Evolutionary conservation across 2,329 filamentous ascomycete genomes (phyloP).

Genomic region (Fusarium sp.): DNA sequence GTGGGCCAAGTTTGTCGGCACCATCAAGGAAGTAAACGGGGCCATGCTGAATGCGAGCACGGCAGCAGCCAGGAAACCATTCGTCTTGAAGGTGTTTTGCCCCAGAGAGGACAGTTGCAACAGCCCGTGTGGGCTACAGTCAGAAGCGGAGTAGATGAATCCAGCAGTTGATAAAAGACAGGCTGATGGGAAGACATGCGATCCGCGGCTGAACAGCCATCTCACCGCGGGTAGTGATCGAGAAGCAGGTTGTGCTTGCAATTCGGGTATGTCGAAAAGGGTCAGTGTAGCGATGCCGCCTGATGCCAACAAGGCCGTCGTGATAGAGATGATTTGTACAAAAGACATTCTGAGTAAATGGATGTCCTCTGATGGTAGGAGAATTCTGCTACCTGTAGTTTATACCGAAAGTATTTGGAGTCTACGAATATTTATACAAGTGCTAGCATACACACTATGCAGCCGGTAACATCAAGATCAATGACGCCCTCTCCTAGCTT

Average conservation of each 20-base stretch:
- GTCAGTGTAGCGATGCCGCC: slow-evolving; percentile 5
- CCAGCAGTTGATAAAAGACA: neutral
- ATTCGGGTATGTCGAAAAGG: slow-evolving; percentile 15
- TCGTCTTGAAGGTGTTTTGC: neutral
- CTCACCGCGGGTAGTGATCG: neutral
- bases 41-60: slow-evolving; percentile 5
- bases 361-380: no score
- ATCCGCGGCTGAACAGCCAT: slow-evolving; percentile 5
- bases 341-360: neutral
- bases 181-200: neutral
- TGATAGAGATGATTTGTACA: neutral
- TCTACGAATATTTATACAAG: no score
- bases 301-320: slow-evolving; percentile 9
- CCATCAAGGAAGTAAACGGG: slow-evolving; percentile 4
- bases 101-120: neutral
- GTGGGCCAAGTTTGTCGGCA: slow-evolving; percentile 8
- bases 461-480: no score
- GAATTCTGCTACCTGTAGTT: no score
- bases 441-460: no score
- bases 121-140: accelerated
- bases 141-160: neutral
- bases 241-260: slow-evolving; percentile 13
- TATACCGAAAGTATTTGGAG: no score
- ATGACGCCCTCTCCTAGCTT: no score
- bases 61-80: neutral